Percentiles rank a stretch among this genome's conserved stretches.
Conservation (phyloP, 2,329 filamentous ascomycete genomes). For the Thielaviopsis populi region DNA sequence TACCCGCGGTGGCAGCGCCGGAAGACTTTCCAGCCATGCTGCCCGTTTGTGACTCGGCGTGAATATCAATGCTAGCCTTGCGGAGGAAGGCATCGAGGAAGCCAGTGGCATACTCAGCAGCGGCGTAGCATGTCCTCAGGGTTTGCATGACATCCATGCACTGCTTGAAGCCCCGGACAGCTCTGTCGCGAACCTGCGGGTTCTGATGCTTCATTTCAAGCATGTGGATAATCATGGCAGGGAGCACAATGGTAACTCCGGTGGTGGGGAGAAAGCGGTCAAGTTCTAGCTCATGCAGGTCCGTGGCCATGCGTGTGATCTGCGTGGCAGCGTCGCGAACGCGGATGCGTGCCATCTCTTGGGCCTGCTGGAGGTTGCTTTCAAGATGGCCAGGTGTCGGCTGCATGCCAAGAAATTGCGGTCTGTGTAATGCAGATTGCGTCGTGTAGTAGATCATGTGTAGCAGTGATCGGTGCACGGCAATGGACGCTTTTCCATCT, state of each 20-base stretch:
- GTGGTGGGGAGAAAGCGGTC: slow-evolving; percentile 75
- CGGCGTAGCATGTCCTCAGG: slow-evolving; percentile 76
- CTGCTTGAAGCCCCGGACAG: slow-evolving; percentile 68
- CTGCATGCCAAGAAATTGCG: slow-evolving; percentile 75
- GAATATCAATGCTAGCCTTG: slow-evolving; percentile 66
- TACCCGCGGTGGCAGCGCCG: not conserved
- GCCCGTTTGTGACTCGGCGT: slow-evolving; percentile 21
- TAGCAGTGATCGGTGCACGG: slow-evolving; percentile 67
- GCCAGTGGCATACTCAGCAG: slow-evolving; percentile 88
- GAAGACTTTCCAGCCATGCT: not conserved
- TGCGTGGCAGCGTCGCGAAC: slow-evolving; percentile 72
- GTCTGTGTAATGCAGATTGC: slow-evolving; percentile 76
- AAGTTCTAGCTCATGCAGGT: slow-evolving; percentile 56
- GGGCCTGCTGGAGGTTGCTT: slow-evolving; percentile 13
- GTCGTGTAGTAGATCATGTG: slow-evolving; percentile 93
- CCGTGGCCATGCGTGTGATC: slow-evolving; percentile 70
- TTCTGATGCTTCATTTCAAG: slow-evolving; percentile 80
- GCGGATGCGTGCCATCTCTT: slow-evolving; percentile 62
- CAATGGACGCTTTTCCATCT: slow-evolving; percentile 43
- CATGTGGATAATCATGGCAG: slow-evolving; percentile 85
- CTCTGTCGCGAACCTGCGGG: slow-evolving; percentile 53
- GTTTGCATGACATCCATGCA: slow-evolving; percentile 88
- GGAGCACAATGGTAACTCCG: slow-evolving; percentile 77
- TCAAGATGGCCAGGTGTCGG: slow-evolving; percentile 13
- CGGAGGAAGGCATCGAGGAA: slow-evolving; percentile 87